Percentiles rank a stretch among this genome's conserved stretches.
Conservation (phyloP, 108 stramenopile genomes). For the Skeletonema potamos region DNA sequence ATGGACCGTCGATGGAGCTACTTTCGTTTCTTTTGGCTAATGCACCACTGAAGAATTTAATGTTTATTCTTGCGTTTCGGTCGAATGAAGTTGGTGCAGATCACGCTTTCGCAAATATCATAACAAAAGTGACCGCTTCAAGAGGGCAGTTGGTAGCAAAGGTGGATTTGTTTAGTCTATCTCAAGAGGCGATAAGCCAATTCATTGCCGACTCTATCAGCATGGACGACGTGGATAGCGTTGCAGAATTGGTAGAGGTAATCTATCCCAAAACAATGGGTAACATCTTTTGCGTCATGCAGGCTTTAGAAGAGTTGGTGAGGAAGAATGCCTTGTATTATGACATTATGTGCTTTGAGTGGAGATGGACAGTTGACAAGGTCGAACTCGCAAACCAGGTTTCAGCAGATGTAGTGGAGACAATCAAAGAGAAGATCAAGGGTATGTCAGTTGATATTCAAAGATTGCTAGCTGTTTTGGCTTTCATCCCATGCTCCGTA, state of each 20-base stretch:
- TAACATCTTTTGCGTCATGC: constrained; percentile 27
- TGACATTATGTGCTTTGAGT: constrained; percentile 29
- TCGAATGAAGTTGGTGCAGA: constrained; percentile 31
- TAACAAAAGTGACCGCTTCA: constrained; percentile 6
- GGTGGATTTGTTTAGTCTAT: constrained; percentile 16
- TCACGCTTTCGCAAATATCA: constrained; percentile 4
- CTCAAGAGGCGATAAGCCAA: not conserved
- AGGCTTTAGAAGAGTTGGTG: constrained; percentile 44
- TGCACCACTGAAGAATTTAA: constrained; percentile 1
- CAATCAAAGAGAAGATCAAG: constrained; percentile 26
- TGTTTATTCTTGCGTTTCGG: constrained; percentile 33
- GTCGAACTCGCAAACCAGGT: constrained; percentile 17
- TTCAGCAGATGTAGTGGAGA: constrained; percentile 28
- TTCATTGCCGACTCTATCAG: constrained; percentile 9
- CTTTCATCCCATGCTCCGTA: constrained; percentile 12
- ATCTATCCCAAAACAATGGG: constrained; percentile 42
- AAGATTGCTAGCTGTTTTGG: constrained; percentile 9
- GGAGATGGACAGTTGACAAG: constrained; percentile 28
- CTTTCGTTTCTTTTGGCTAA: not conserved
- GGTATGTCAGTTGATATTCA: constrained; percentile 1
- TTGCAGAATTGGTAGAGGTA: constrained; percentile 12
- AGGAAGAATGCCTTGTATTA: constrained; percentile 38
- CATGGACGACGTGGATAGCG: not conserved
- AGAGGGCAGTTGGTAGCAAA: not conserved
- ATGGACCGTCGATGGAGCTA: constrained; percentile 17